Evolutionary conservation across 305 asterid genomes (phyloP), one percentile per base, ranked within the genome.

Genomic region (Plantago coronopus): DNA sequence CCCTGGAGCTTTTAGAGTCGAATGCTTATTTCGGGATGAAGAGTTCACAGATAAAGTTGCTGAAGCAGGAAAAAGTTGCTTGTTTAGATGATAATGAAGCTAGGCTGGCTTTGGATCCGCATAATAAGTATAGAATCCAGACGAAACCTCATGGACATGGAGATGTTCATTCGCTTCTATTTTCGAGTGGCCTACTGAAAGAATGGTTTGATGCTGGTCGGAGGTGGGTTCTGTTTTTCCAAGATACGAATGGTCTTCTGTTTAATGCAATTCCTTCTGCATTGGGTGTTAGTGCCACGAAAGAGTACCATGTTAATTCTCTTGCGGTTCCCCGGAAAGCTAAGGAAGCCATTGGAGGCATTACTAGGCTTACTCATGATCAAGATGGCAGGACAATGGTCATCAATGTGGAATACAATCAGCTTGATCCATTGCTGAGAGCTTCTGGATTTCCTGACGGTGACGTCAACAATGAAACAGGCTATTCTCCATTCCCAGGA

Each of bases 31-130:
- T 94, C 82, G 99, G 58, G 58, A 53, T 53, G 58, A 85, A 87
- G 55, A 79, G 94, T 34, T 78, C 87, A 4, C 97, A 89, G 83
- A 82, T 93, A 42, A 89, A 81, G 71, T 80, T 93, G 73, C 64
- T 93, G 54, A 94, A 94, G 84, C 99, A 94, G 99, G 99, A 93
- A 82, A 93, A 93, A 78, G 99, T 93, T 85, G 97, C 99, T 81
- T 93, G 99, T 77, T 87, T 93, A 69, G 89, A 81, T 70, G 97
- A 93, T 73, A 93, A 93, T 74, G 96, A 93, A 75, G 97, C 97
- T 29, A 83, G 88, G 68, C 83, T 94, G 64, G 96, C 99, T 64
- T 64, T 87, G 71, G 99, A 94, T 72, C 89, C 95, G 61, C 76
- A 60, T 51, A 85, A 82, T 72, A 89, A 87, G 78, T 94, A 83